Base-by-base conservation (phyloP, 2,329 filamentous ascomycete species). In the Xylariaceae sp. region DNA sequence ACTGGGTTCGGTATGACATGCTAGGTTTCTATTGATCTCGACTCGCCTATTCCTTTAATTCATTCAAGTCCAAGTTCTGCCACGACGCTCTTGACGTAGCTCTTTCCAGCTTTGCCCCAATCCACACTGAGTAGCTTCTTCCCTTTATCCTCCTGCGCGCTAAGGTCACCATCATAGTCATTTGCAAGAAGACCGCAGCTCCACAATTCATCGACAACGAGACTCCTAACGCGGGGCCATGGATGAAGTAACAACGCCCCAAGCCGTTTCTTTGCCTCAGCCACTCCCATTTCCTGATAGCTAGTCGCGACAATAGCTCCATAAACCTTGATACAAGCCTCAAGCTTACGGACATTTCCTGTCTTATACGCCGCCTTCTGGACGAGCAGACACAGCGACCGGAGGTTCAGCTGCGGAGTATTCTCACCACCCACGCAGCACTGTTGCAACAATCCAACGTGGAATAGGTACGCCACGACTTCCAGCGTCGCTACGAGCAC, bases 341-440 rank as follows among this genome's bases (percentile, higher is more conserved):
- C 80, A 1, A 97, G 74, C 64, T 93, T 92, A 40, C 83, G 79
- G 35, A 95, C 79, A 62, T 88, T 93, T 17, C 85, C 82, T 1
- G 85, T 86, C 67, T 91, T 92, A 70, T 86, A 91, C 52, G 91
- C 86, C 1, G 86, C 78, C 64, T 85, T 89, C 59, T 94, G 88
- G 4, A 85, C 79, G 27, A 82, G 72, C 6, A 82, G 71, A 48
- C 90, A 88, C 3, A 95, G 67, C 6, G 65, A 73, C 49, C 80
- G 79, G 61, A 73, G 62, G 52, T 74, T 68, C 14, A 72, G 53
- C 5, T 55, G 55, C n/a, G n/a, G n/a, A 8, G 57, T 54, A 54
- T 27, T 27, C 16, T 64, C 19, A 10, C 34, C 25, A 8, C 8
- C 27, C 11, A 6, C 23, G 19, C 37, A 53, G 37, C 50, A 70